A percentile compares a stretch with the other conserved stretches of the same genome.
These are phyloP conservation scores for Pyracantha coccinea DNA, from an alignment of 331 rosid genomes.

Conservation along the genomic window DNA sequence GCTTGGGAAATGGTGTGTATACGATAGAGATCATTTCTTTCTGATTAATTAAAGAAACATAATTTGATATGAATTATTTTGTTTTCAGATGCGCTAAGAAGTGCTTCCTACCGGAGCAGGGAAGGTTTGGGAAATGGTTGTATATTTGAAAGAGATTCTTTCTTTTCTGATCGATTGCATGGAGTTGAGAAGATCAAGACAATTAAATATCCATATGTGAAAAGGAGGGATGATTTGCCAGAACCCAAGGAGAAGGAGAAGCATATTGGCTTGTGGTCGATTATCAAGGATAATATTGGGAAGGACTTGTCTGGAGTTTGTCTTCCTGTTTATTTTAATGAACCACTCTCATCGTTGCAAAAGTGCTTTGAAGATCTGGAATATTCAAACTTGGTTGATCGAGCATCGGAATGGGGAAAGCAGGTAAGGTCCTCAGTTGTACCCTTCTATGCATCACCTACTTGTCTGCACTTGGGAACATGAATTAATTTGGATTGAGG, in stretches of 20 bases:
- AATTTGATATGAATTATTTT: conserved; percentile 69
- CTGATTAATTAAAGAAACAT: conserved; percentile 34
- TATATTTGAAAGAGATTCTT: conserved; percentile 53
- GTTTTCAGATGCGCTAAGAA: conserved; percentile 75
- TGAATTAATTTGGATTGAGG: background rate
- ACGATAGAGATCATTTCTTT: conserved; percentile 39
- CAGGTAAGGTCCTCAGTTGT: conserved; percentile 67
- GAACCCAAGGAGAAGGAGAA: conserved; percentile 95
- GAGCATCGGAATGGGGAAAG: conserved; percentile 93
- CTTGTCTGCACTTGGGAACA: background rate
- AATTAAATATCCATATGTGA: conserved; percentile 64
- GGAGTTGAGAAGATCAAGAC: conserved; percentile 57
- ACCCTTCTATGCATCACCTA: conserved; percentile 9
- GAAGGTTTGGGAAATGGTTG: conserved; percentile 56
- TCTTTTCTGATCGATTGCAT: conserved; percentile 46
- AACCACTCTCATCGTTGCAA: conserved; percentile 95
- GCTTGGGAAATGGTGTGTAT: conserved; percentile 38
- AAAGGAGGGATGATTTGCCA: conserved; percentile 87
- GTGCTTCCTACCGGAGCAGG: conserved; percentile 86
- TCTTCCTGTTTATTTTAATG: conserved; percentile 98
- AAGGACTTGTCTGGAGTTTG: conserved; percentile 99
- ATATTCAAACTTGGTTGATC: conserved; percentile 91
- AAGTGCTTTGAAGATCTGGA: conserved; percentile 99
- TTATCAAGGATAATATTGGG: conserved; percentile 97
- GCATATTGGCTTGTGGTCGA: conserved; percentile 93